Conservation (phyloP, 129 eudicot genomes). For the Flaveria sonorensis region DNA sequence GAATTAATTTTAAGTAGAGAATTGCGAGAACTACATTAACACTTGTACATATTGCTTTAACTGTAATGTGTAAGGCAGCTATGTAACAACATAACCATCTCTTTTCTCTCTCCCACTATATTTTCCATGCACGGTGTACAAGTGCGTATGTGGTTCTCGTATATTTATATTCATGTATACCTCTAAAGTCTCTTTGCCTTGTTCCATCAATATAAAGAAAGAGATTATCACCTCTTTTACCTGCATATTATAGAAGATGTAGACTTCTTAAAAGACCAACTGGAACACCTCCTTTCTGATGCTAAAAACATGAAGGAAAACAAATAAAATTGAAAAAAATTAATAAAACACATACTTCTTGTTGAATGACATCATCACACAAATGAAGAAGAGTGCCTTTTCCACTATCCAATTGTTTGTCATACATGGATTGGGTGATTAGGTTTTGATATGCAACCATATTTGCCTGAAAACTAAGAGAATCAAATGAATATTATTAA, state of each 20-base stretch:
- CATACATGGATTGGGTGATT: slow-evolving; percentile 95
- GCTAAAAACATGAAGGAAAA: neutral
- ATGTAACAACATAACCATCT: neutral
- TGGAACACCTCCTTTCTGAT: neutral
- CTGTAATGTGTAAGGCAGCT: neutral
- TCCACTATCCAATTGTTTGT: slow-evolving; percentile 95
- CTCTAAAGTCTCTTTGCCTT: slow-evolving; percentile 82
- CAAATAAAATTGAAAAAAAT: neutral
- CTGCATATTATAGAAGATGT: slow-evolving; percentile 51
- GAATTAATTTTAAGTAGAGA: neutral
- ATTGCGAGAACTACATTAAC: neutral
- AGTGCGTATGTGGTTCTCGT: neutral
- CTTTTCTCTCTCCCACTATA: too few relatives aligned
- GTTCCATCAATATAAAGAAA: slow-evolving; percentile 88
- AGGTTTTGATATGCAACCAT: slow-evolving; percentile 82
- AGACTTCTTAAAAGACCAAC: neutral
- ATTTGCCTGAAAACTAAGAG: slow-evolving; percentile 79
- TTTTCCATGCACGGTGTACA: neutral
- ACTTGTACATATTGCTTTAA: neutral
- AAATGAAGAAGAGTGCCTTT: slow-evolving; percentile 95
- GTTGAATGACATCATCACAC: slow-evolving; percentile 97
- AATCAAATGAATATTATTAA: neutral
- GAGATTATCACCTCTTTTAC: slow-evolving; percentile 84
- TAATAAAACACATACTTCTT: slow-evolving; percentile 60
- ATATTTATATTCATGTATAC: slow-evolving; percentile 28